Conservation (phyloP, 441 rosid genomes). For the Pelargonium australe region DNA sequence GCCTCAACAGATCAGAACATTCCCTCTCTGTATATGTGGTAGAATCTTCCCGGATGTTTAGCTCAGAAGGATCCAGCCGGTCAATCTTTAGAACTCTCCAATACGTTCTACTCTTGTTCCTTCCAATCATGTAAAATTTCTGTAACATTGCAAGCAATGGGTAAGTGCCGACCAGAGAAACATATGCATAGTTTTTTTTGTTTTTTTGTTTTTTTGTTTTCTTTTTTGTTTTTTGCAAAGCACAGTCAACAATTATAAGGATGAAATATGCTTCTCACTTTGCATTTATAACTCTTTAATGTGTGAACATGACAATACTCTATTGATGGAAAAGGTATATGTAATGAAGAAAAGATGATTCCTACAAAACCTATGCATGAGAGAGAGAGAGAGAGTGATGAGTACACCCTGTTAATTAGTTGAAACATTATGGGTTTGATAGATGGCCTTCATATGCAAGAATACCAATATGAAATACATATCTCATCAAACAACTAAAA, state of each 20-base stretch:
- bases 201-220: too few relatives aligned
- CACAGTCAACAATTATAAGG: background rate
- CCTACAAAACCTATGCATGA: background rate
- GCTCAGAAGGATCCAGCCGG: conserved; percentile 49
- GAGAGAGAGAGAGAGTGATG: background rate
- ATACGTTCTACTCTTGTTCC: conserved; percentile 45
- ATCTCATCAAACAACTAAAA: background rate
- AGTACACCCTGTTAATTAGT: background rate
- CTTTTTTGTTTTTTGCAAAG: background rate
- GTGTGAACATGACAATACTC: background rate
- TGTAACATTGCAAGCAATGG: conserved; percentile 26
- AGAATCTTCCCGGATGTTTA: conserved; percentile 48
- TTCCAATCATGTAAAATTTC: conserved; percentile 70
- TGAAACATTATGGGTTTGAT: background rate
- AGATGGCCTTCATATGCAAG: background rate
- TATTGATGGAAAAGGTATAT: background rate
- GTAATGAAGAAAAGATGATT: background rate
- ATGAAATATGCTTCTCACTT: background rate
- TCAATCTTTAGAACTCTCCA: conserved; percentile 66
- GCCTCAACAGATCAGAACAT: conserved; percentile 41
- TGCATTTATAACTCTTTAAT: background rate
- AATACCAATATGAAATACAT: background rate
- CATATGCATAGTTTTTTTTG: conserved; percentile 12
- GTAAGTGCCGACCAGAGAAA: background rate
- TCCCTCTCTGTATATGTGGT: conserved; percentile 50